A percentile compares a stretch with the other conserved stretches of the same genome.
Evolutionary conservation across 2,329 filamentous ascomycete species (phyloP).

Genomic region (Thielaviopsis punctulata): DNA sequence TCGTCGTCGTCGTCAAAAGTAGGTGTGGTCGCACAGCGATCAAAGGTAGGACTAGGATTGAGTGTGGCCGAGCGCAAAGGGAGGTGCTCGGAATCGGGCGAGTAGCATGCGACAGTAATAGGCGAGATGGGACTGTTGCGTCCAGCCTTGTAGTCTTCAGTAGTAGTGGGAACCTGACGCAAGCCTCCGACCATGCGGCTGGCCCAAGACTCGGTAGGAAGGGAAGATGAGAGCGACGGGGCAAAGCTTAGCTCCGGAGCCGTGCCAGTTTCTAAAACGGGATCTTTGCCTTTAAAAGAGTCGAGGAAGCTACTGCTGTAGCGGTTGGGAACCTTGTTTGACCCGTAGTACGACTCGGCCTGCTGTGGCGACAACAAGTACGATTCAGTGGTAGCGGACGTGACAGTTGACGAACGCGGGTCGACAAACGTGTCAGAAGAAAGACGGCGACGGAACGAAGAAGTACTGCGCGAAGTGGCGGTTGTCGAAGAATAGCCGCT

Average conservation of each 20-base stretch:
- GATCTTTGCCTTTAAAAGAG: not conserved
- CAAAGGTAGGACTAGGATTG: constrained; percentile 19
- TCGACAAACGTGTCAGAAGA: constrained; percentile 5
- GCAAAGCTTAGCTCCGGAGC: constrained; percentile 12
- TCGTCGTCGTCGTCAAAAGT: constrained; percentile 10
- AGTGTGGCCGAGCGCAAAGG: constrained; percentile 2
- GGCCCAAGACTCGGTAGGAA: constrained; percentile 22
- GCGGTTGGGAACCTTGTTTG: not conserved
- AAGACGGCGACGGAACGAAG: constrained; percentile 5
- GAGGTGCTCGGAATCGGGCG: constrained; percentile 16
- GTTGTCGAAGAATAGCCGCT: constrained; percentile 9
- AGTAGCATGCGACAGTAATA: constrained; percentile 12
- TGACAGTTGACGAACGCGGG: constrained; percentile 4
- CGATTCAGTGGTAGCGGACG: constrained; percentile 2
- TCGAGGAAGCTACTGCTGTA: not conserved
- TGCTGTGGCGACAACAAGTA: constrained; percentile 5
- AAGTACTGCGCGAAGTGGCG: constrained; percentile 4
- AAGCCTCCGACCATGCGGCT: constrained; percentile 37
- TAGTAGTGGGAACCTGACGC: constrained; percentile 31
- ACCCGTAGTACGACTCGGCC: constrained; percentile 1
- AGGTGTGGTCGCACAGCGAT: constrained; percentile 14
- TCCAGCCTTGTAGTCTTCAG: constrained; percentile 13
- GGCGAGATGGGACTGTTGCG: constrained; percentile 1
- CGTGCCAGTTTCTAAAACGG: not conserved
- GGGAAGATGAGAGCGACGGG: constrained; percentile 19